Conservation (phyloP, 768 basidiomycete genomes). For the Obba rivulosa region DNA sequence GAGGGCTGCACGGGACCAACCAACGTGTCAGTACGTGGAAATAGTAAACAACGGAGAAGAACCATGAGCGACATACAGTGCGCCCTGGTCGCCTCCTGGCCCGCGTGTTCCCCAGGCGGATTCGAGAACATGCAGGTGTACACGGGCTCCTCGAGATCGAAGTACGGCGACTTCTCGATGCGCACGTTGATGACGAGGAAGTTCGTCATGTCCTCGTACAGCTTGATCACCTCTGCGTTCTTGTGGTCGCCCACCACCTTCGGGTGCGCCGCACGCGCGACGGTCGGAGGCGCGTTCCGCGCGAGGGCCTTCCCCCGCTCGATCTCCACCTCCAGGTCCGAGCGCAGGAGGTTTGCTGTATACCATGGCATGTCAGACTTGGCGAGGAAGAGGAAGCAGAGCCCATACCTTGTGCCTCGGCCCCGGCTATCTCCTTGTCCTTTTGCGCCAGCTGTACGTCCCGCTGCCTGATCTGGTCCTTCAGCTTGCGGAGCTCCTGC, state of each 20-base stretch:
- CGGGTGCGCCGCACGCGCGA: constrained; percentile 29
- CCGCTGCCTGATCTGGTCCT: constrained; percentile 37
- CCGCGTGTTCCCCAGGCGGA: constrained; percentile 14
- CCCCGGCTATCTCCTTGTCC: constrained; percentile 39
- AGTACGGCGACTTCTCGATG: constrained; percentile 33
- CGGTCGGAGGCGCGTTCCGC: constrained; percentile 35
- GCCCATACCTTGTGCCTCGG: constrained; percentile 39
- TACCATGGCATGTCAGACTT: neutral
- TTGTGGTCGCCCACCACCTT: constrained; percentile 47
- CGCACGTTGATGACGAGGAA: constrained; percentile 65
- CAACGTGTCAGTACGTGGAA: no score
- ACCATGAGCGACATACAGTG: constrained; percentile 3
- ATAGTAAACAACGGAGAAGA: no score
- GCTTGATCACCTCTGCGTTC: constrained; percentile 52
- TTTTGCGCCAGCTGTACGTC: constrained; percentile 37
- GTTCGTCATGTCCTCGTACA: constrained; percentile 88
- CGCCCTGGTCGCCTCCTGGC: neutral
- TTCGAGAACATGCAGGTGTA: constrained; percentile 68
- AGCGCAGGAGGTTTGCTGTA: constrained; percentile 44
- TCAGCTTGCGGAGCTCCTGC: constrained; percentile 41
- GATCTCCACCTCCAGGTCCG: constrained; percentile 61
- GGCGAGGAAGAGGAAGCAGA: constrained; percentile 1
- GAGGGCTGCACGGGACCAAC: constrained; percentile 41
- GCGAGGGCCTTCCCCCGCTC: constrained; percentile 39
- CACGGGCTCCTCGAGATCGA: constrained; percentile 52